Evolutionary conservation across 2,329 filamentous ascomycete genomes (phyloP).

Genomic region (Cladophialophora psammophila): DNA sequence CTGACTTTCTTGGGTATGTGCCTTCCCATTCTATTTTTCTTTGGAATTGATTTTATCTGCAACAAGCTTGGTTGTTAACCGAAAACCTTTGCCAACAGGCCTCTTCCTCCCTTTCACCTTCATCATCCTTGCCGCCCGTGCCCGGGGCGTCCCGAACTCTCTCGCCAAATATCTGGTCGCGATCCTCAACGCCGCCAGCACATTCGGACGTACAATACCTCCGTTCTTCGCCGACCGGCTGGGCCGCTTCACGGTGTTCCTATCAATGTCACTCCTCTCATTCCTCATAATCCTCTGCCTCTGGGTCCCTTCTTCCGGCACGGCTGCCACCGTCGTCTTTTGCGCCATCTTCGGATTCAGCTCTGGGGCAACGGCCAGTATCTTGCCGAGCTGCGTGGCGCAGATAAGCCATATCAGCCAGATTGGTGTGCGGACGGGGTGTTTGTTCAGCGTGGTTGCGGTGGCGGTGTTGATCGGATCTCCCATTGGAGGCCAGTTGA

Average conservation of each 20-base stretch:
- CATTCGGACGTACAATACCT: constrained; percentile 47
- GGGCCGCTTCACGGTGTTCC: constrained; percentile 41
- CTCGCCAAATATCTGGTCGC: constrained; percentile 62
- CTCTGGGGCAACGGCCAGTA: constrained; percentile 70
- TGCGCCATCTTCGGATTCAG: constrained; percentile 72
- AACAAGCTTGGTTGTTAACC: neutral
- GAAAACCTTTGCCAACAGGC: constrained; percentile 39
- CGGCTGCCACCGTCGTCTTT: constrained; percentile 68
- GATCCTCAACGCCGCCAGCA: constrained; percentile 59
- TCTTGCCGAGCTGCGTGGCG: constrained; percentile 69
- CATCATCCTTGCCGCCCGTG: constrained; percentile 41
- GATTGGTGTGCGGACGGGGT: constrained; percentile 73
- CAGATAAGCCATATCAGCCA: constrained; percentile 74
- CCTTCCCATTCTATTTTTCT: neutral
- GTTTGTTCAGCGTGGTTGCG: constrained; percentile 67
- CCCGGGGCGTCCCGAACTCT: constrained; percentile 56
- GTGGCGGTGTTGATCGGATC: constrained; percentile 71
- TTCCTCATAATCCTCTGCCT: constrained; percentile 61
- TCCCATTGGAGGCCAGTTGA: constrained; percentile 71
- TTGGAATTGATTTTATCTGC: neutral
- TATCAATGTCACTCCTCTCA: constrained; percentile 49
- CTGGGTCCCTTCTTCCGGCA: constrained; percentile 61
- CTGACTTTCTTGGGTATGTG: constrained; percentile 56
- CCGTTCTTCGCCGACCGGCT: constrained; percentile 45
- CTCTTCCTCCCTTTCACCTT: constrained; percentile 44